Conservation (phyloP, 179 eudicot species). For the Drosera spatulata region DNA sequence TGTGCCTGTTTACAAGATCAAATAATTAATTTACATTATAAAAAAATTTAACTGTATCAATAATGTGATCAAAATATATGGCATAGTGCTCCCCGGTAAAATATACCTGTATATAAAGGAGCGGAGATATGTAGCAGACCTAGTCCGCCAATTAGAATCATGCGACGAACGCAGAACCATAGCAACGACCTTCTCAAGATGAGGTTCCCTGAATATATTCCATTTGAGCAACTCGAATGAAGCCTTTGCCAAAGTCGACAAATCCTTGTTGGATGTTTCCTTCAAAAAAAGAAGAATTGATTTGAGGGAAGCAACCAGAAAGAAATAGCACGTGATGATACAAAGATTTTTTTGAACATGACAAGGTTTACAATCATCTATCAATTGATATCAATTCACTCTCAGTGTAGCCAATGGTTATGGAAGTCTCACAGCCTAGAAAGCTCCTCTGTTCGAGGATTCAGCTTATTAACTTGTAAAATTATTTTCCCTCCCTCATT, state of each 20-base stretch:
- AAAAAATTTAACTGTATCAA: neutral
- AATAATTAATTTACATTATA: neutral
- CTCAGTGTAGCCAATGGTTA: too few species aligned
- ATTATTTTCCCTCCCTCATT: too few species aligned
- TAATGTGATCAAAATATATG: neutral
- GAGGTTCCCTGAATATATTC: conserved; percentile 56
- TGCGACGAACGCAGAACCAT: conserved; percentile 60
- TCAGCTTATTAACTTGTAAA: too few species aligned
- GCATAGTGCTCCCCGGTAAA: conserved; percentile 4
- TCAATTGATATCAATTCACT: too few species aligned
- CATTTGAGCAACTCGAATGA: conserved; percentile 93
- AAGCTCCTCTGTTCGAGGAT: too few species aligned
- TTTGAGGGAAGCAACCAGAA: neutral
- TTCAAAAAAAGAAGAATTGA: conserved; percentile 18
- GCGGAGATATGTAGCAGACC: conserved; percentile 91
- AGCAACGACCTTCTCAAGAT: conserved; percentile 72
- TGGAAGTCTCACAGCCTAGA: too few species aligned
- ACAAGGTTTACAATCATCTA: too few species aligned
- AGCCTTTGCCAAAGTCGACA: conserved; percentile 93
- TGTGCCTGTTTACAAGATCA: conserved; percentile 48
- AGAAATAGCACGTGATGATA: neutral
- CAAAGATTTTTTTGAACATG: neutral
- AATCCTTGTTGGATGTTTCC: conserved; percentile 94
- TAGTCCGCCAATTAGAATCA: conserved; percentile 97
- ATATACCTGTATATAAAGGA: conserved; percentile 88